Conservation (phyloP, 345 rosid species). For the Lenwebbia sp. region DNA sequence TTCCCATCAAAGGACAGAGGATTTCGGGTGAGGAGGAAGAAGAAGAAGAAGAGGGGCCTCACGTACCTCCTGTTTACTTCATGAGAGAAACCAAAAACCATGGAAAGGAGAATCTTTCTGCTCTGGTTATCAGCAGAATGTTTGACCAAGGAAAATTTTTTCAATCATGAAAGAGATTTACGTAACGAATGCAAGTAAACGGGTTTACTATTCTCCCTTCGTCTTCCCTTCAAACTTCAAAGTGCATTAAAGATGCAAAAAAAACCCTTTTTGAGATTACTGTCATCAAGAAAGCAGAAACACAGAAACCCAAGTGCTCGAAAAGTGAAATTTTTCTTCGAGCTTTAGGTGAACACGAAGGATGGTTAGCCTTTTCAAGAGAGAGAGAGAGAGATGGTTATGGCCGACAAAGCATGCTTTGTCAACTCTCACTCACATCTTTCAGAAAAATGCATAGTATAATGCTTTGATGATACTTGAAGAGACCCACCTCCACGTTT, state of each 20-base stretch:
- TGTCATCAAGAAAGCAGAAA: neutral
- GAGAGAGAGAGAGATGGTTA: constrained; percentile 5
- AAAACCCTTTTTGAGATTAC: neutral
- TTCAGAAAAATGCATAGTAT: neutral
- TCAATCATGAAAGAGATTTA: neutral
- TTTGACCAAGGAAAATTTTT: neutral
- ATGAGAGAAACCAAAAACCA: neutral
- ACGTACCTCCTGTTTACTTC: neutral
- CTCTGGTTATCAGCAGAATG: neutral
- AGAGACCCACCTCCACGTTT: neutral
- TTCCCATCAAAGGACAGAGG: neutral
- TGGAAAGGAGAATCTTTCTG: neutral
- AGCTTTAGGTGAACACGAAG: neutral
- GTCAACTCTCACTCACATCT: constrained; percentile 7
- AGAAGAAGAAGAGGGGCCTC: neutral
- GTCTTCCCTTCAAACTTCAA: neutral
- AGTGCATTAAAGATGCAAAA: neutral
- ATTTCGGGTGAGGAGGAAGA: neutral
- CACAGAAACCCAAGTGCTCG: neutral
- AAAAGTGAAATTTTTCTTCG: neutral
- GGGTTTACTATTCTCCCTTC: neutral
- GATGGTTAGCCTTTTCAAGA: neutral
- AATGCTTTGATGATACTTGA: neutral
- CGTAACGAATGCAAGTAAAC: neutral
- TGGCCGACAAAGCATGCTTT: constrained; percentile 53